Base-by-base conservation (phyloP, 768 basidiomycete genomes). In the Scleroderma bovista region DNA sequence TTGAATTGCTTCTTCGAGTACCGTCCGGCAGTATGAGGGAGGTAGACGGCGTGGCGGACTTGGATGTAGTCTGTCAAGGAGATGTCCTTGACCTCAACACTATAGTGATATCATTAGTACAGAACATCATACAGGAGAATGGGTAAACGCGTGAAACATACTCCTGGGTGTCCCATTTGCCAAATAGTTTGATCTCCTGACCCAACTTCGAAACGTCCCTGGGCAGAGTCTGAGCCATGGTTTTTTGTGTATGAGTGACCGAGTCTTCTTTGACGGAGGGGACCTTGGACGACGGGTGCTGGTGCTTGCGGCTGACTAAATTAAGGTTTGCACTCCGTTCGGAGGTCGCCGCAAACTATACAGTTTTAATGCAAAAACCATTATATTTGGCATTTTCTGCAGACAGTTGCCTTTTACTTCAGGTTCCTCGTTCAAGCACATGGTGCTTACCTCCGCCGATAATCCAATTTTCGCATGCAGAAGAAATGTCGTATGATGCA, bases 1-100 rank as follows among this genome's bases (percentile, higher is more conserved):
- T 94, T 97, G 86, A 98, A 99, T 74, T 97, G 94, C 79, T 97
- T 97, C 80, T 94, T 94, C 66, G 94, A 92, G 71, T 97, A 98
- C 72, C 96, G 92, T 59, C 96, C 96, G 57, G 95, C 94, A 54
- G 96, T 99, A 81, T 99, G 95, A 53, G 95, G 95, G 51, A 96
- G 74, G 76, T 93, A 98, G 68, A 97, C 95, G 46, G 93, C 86
- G 70, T 96, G 91, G 68, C 91, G 91, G 73, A 95, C 87, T 79
- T 98, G 94, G 73, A 99, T 96, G 84, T 99, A 98, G 74, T 99
- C 96, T 51, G 90, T 89, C 63, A 99, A 74, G 60, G 96, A 99
- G 72, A 99, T 98, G 67, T 99, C 96, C 77, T 96, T 96, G 68
- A 97, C 93, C 72, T 97, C 95, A 63, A 97, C 89, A 70, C 93